These are phyloP conservation scores for Colletotrichum chrysophilum DNA, from an alignment of 2,329 filamentous ascomycete genomes.

Conservation along the genomic window DNA sequence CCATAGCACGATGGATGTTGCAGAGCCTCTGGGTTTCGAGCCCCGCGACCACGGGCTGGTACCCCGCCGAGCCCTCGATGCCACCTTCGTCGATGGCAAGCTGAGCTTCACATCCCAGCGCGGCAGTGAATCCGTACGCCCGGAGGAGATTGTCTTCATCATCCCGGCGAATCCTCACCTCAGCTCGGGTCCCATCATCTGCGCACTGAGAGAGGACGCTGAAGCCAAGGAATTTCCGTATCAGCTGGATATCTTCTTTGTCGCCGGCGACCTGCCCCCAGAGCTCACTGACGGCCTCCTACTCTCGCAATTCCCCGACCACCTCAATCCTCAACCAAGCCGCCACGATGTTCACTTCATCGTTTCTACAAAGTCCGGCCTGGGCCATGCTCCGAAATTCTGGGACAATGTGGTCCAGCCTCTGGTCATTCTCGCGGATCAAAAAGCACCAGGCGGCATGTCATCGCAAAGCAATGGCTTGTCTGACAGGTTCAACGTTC, in stretches of 20 bases:
- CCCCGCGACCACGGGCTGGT: constrained; percentile 10
- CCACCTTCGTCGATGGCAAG: constrained; percentile 14
- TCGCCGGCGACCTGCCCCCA: constrained; percentile 37
- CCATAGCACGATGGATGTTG: not conserved
- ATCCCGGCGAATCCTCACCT: not conserved
- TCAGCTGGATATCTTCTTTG: constrained; percentile 31
- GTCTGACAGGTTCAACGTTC: constrained; percentile 51
- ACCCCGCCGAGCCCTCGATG: constrained; percentile 11
- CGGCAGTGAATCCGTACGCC: constrained; percentile 11
- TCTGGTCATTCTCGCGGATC: constrained; percentile 51
- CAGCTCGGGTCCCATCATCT: constrained; percentile 31
- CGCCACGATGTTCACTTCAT: constrained; percentile 60
- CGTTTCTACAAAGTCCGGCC: constrained; percentile 71
- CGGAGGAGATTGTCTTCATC: constrained; percentile 30
- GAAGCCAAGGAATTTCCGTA: constrained; percentile 30
- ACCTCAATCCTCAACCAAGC: constrained; percentile 30
- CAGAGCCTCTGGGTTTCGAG: constrained; percentile 2
- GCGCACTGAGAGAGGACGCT: constrained; percentile 41
- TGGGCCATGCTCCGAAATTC: constrained; percentile 59
- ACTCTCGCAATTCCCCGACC: constrained; percentile 40
- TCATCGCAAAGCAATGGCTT: not conserved
- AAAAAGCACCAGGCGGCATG: not conserved
- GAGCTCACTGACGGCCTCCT: constrained; percentile 40
- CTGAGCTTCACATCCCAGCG: constrained; percentile 5
- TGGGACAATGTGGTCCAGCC: constrained; percentile 62